Evolutionary conservation across 306 rosid genomes (phyloP).

Genomic region (Benincasa hispida): DNA sequence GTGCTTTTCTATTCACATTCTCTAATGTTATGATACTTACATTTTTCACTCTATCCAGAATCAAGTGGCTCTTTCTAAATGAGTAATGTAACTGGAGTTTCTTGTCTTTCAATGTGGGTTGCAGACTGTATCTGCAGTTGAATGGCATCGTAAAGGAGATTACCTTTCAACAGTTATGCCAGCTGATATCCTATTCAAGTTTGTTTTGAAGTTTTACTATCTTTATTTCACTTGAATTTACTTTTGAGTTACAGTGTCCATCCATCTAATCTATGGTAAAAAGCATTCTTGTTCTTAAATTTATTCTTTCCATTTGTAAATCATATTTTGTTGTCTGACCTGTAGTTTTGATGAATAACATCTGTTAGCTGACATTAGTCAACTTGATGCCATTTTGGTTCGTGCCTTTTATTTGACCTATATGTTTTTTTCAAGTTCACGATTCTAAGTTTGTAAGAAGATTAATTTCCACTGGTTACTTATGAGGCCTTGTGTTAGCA

Average conservation of each 20-base stretch:
- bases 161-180: constrained; percentile 87
- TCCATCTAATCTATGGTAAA: background rate
- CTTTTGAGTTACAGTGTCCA: background rate
- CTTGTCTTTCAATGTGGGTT: constrained; percentile 13
- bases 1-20: constrained; percentile 30
- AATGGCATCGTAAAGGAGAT: constrained; percentile 96
- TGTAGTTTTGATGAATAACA: background rate
- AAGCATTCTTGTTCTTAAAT: background rate
- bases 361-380: background rate
- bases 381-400: background rate
- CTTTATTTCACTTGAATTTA: background rate
- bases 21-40: background rate
- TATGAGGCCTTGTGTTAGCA: background rate
- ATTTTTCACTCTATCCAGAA: background rate
- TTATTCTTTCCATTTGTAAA: background rate
- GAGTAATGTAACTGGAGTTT: constrained; percentile 9
- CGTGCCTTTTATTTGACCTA: background rate
- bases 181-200: constrained; percentile 66
- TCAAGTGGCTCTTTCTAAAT: background rate
- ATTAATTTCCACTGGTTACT: background rate
- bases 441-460: background rate
- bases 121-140: constrained; percentile 76
- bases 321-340: background rate
- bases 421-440: background rate
- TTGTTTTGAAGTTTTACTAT: background rate